Evolutionary conservation across 768 basidiomycete species (phyloP).

Genomic region (Roridomyces roridus): DNA sequence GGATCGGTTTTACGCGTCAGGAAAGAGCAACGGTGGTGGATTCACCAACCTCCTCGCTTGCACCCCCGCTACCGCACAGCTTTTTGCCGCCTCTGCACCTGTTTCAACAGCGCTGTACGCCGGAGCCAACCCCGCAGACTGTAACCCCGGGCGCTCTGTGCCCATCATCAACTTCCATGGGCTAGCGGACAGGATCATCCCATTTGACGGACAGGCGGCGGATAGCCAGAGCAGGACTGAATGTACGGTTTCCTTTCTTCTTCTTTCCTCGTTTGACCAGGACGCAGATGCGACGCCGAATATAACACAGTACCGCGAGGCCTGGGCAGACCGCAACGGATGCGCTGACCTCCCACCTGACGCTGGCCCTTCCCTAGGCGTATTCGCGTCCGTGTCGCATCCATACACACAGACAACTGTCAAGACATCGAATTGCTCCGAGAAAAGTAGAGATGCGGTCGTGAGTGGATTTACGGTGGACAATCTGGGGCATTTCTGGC

Average conservation of each 20-base stretch:
- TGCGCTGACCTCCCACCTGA: slow-evolving; percentile 2
- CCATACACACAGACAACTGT: slow-evolving; percentile 20
- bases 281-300: slow-evolving; percentile 19
- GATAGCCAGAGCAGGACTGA: slow-evolving; percentile 12
- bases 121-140: slow-evolving; percentile 19
- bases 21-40: slow-evolving; percentile 21
- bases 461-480: slow-evolving; percentile 19
- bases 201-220: slow-evolving; percentile 14
- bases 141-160: slow-evolving; percentile 15
- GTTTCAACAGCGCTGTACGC: slow-evolving; percentile 23
- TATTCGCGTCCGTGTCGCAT: slow-evolving; percentile 15
- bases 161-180: slow-evolving; percentile 26
- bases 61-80: slow-evolving; percentile 16
- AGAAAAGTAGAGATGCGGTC: slow-evolving; percentile 6
- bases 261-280: background rate
- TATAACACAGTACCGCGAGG: slow-evolving; percentile 21
- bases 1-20: slow-evolving; percentile 23
- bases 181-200: slow-evolving; percentile 12
- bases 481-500: slow-evolving; percentile 23
- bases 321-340: slow-evolving; percentile 23
- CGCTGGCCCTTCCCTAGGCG: background rate
- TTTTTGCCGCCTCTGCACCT: slow-evolving; percentile 24
- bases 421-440: slow-evolving; percentile 15
- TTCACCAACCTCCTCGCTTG: slow-evolving; percentile 26
- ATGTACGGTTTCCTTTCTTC: slow-evolving; percentile 18